phyloP scores from a whole-genome alignment of 2,329 filamentous ascomycete genomes.

The Trichoderma asperellum region DNA sequence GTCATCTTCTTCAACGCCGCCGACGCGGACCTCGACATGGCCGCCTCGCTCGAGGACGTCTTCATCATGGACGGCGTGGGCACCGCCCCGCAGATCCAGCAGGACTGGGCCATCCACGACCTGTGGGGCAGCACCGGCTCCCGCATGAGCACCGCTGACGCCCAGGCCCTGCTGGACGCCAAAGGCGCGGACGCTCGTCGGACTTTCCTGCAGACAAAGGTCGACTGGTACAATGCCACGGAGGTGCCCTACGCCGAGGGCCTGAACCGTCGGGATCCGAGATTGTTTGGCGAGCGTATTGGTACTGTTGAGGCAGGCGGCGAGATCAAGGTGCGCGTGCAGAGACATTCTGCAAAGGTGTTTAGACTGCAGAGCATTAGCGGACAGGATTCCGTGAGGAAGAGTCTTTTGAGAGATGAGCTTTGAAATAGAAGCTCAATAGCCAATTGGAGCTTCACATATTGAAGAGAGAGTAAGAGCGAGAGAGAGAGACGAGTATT shows the following conservation, averaged over 20 bases:
- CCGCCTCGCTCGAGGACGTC: slow-evolving; percentile 22
- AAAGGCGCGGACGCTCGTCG: not conserved
- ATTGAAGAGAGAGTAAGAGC: not conserved
- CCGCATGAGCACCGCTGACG: slow-evolving; percentile 10
- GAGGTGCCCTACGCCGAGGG: slow-evolving; percentile 24
- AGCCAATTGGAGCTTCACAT: not conserved
- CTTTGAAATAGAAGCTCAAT: not conserved
- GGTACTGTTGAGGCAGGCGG: slow-evolving; percentile 19
- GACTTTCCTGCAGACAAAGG: not conserved
- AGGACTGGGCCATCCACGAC: slow-evolving; percentile 24
- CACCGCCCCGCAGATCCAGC: slow-evolving; percentile 19
- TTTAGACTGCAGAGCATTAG: slow-evolving; percentile 24
- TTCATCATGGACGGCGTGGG: slow-evolving; percentile 26
- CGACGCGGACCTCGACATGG: slow-evolving; percentile 27
- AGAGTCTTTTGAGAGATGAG: slow-evolving; percentile 24
- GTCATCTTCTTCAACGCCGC: slow-evolving; percentile 29
- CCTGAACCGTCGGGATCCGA: slow-evolving; percentile 8
- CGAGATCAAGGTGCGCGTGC: not conserved
- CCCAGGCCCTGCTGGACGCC: slow-evolving; percentile 17
- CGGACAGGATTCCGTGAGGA: slow-evolving; percentile 6
- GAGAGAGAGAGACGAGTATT: not conserved
- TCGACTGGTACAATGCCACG: slow-evolving; percentile 25
- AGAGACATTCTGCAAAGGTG: slow-evolving; percentile 26
- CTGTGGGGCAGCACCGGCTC: slow-evolving; percentile 14
- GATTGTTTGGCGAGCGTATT: slow-evolving; percentile 25